phyloP scores from a whole-genome alignment of 2,329 filamentous ascomycete species.

The Blumeria graminis region DNA sequence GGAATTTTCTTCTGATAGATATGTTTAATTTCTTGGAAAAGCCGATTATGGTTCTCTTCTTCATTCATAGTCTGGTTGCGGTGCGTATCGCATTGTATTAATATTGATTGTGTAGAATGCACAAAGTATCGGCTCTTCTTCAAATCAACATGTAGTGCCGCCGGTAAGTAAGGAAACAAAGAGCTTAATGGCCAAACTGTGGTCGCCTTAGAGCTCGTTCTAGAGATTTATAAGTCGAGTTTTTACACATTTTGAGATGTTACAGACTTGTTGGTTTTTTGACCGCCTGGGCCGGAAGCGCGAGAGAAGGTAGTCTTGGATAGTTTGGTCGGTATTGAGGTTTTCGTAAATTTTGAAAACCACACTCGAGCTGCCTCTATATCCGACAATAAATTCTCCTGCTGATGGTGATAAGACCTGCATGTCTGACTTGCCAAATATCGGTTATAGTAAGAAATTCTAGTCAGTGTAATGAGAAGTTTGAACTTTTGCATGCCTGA shows the following conservation, averaged over 20 bases:
- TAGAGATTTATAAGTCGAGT: conserved; percentile 2
- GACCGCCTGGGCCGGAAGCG: conserved; percentile 14
- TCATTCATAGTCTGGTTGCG: conserved; percentile 12
- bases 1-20: conserved; percentile 12
- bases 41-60: conserved; percentile 10
- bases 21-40: conserved; percentile 11
- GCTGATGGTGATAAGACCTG: neutral
- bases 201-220: conserved; percentile 15
- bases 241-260: neutral
- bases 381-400: conserved; percentile 6
- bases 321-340: conserved; percentile 10
- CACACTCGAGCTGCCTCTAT: conserved; percentile 12
- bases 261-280: conserved; percentile 15
- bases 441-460: too few species aligned
- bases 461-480: too few species aligned
- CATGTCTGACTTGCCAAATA: neutral
- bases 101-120: conserved; percentile 10
- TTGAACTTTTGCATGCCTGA: too few species aligned
- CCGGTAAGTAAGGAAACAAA: conserved; percentile 10
- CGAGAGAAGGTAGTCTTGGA: conserved; percentile 10
- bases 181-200: conserved; percentile 12
- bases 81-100: conserved; percentile 12
- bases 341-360: conserved; percentile 9
- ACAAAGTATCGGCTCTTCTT: conserved; percentile 12
- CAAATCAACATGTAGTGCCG: conserved; percentile 10